Evolutionary conservation across 163 green algal species (phyloP).

Genomic region (Trebouxiophyceae sp.): DNA sequence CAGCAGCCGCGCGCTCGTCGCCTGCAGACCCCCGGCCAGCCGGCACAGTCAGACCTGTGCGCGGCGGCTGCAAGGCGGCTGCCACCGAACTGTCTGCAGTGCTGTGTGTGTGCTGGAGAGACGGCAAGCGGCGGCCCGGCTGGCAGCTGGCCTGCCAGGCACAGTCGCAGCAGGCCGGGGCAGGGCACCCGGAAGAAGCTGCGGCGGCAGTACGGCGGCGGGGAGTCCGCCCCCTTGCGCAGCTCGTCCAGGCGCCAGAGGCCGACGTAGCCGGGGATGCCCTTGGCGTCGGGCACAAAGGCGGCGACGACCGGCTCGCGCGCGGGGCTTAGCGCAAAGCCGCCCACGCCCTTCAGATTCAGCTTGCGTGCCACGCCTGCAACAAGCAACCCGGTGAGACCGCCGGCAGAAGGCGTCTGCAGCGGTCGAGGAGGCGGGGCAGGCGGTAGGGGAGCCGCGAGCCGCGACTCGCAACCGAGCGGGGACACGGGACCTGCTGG

Average conservation of each 20-base stretch:
- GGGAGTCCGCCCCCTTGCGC: constrained; percentile 20
- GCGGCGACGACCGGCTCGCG: constrained; percentile 33
- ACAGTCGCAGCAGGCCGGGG: too few species aligned
- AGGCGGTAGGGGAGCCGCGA: too few species aligned
- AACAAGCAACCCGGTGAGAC: not conserved
- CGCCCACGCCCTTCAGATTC: constrained; percentile 54
- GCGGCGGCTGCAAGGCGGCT: not conserved
- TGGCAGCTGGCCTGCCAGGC: not conserved
- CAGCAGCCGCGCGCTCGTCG: constrained; percentile 37
- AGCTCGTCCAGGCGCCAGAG: constrained; percentile 21
- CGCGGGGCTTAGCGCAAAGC: constrained; percentile 41
- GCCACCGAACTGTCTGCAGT: too few species aligned
- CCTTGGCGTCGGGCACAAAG: constrained; percentile 75
- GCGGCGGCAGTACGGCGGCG: constrained; percentile 47
- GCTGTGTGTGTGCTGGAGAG: too few species aligned
- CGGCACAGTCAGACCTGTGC: not conserved
- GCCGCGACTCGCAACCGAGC: too few species aligned
- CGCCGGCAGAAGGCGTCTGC: not conserved
- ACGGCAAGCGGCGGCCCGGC: too few species aligned
- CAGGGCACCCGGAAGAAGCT: constrained; percentile 84
- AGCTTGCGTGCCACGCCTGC: constrained; percentile 52
- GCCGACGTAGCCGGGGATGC: constrained; percentile 51
- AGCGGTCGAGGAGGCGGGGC: not conserved
- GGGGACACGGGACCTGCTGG: not conserved
- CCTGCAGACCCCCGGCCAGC: too few species aligned